Conservation (phyloP, 2,329 filamentous ascomycete genomes). For the Hortaea werneckii region DNA sequence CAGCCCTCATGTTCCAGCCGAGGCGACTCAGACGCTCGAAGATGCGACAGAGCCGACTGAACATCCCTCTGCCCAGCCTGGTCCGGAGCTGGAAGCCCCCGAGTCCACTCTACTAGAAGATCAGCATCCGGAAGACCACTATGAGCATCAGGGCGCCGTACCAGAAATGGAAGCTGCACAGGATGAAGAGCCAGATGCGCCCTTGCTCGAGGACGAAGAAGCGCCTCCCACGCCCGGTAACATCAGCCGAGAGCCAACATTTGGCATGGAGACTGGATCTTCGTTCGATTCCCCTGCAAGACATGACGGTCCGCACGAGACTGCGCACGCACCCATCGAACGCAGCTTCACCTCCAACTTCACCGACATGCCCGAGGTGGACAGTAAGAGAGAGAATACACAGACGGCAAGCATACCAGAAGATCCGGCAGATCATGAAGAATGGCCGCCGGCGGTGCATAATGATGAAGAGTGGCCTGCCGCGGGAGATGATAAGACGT, state of each 20-base stretch:
- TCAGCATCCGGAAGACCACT: conserved; percentile 23
- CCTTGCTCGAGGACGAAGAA: conserved; percentile 33
- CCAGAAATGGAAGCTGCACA: conserved; percentile 37
- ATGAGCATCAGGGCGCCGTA: conserved; percentile 38
- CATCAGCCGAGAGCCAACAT: conserved; percentile 7
- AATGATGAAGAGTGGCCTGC: conserved; percentile 11
- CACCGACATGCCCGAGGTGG: conserved; percentile 13
- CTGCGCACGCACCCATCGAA: conserved; percentile 13
- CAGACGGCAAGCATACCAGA: not conserved
- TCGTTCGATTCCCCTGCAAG: conserved; percentile 9
- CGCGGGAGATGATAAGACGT: conserved; percentile 22
- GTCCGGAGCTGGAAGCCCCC: not conserved
- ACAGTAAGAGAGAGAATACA: not conserved
- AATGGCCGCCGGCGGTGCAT: not conserved
- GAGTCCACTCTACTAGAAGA: not conserved
- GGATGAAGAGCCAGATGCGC: conserved; percentile 31
- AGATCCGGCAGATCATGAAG: conserved; percentile 1
- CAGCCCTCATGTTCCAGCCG: conserved; percentile 10
- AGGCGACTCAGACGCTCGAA: conserved; percentile 1
- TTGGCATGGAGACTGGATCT: not conserved
- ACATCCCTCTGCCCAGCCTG: not conserved
- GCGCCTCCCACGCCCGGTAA: conserved; percentile 17
- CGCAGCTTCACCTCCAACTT: conserved; percentile 25
- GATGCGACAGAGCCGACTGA: not conserved
- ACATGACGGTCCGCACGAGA: conserved; percentile 8